Base-by-base conservation (phyloP, 805 yeast species). In the Saturnispora silvae region DNA sequence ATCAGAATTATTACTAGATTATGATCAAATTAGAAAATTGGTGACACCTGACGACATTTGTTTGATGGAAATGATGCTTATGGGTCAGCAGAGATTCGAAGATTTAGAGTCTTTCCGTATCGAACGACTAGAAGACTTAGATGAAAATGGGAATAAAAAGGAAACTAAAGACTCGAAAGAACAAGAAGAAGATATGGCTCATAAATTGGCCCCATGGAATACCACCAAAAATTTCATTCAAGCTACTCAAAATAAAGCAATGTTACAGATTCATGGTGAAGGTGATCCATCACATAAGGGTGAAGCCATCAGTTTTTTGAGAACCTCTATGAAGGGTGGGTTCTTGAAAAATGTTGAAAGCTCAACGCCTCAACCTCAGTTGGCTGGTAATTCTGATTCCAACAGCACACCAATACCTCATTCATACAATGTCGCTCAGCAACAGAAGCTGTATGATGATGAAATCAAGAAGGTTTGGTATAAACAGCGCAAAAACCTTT, bases 201-300 rank as follows among this genome's bases (percentile, higher is more conserved):
- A 85, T 47, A 94, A 85, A 50, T 60, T 84, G 35, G 79, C 96
- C 1, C 89, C 96, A 0, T 92, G 98, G 98, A 87, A 84, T 55
- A 67, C 80, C n/a, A 77, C 96, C 0, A 70, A 85, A 43, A 92
- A 92, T 57, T 92, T 92, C 52, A 75, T 87, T 38, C 83, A 77
- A 55, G 92, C 97, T 2, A 86, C 95, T 18, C 97, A 87, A 54
- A 94, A 96, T 38, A 87, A 94, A 51, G 94, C 96, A 0, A 92
- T 92, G 96, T 67, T 92, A 30, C 96, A 86, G 52, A 72, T 92
- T 19, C 84, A 84, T 53, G 96, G 96, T 11, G 87, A 79, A 37
- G 97, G 97, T 34, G 97, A 92, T 56, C 94, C 95, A 2, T 77
- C 95, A 0, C 95, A 94, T 18, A 75, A 82, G 45, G 92, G 95